Base-by-base conservation (phyloP, 2,329 filamentous ascomycete species). In the Huntiella moniliformis region DNA sequence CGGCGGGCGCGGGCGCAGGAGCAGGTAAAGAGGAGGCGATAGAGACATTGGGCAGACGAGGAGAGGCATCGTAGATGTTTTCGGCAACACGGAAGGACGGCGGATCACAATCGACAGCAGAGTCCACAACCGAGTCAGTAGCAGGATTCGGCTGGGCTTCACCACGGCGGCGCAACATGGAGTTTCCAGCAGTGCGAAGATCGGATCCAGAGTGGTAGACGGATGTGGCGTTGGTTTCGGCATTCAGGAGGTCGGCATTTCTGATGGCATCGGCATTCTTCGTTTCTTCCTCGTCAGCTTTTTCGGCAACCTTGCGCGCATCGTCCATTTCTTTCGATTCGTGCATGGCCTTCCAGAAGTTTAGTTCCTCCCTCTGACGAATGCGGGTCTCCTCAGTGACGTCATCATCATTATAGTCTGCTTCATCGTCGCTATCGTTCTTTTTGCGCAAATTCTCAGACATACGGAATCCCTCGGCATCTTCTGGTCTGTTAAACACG, bases 401-500 rank as follows among this genome's bases (percentile, higher is more conserved):
- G 32, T 77, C 74, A 16, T 78, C 67, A 12, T 49, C 18, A 13
- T 37, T 28, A 11, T 6, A 16, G 11, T 49, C 43, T 11, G 32
- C 16, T 41, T 47, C 45, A 37, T 39, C 47, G 33, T 48, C 38
- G 10, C 32, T 17, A 28, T 44, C 40, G 12, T 64, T 70, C 1
- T 61, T 55, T 13, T 60, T 60, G 3, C 53, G 53, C 15, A 58
- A 61, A 18, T 62, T 61, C n/a, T 65, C 61, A 6, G 72, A 73
- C 53, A 68, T 61, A 47, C 77, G 56, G 55, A 79, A 79, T 6
- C 74, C 75, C 46, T 78, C 68, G 48, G 74, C 74, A 57, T 79
- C 75, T 56, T 79, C 75, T 44, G 75, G 75, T 10, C 75, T 63
- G 56, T 79, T 79, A 59, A 77, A 78, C 22, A 71, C 60, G 47